Evolutionary conservation across 2,329 filamentous ascomycete species (phyloP).

Genomic region (Purpureocillium takamizusanense): DNA sequence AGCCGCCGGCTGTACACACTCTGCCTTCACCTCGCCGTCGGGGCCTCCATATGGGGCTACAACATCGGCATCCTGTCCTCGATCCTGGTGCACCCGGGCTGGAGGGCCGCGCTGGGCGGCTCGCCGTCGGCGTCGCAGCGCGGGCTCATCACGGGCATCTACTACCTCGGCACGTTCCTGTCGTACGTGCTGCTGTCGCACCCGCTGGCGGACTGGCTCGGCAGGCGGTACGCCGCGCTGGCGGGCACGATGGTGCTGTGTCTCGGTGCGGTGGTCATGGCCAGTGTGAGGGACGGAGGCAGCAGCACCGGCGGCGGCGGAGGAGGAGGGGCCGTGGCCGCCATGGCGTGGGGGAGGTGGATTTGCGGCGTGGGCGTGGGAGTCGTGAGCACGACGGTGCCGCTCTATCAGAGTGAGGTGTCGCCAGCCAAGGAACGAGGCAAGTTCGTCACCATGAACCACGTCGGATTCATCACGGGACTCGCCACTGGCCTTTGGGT

Average conservation of each 20-base stretch:
- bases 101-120: constrained; percentile 33
- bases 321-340: constrained; percentile 30
- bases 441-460: constrained; percentile 49
- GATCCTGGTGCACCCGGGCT: constrained; percentile 46
- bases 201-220: constrained; percentile 38
- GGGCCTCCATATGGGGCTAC: constrained; percentile 49
- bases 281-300: constrained; percentile 20
- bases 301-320: too few species aligned
- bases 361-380: constrained; percentile 44
- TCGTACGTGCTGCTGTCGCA: constrained; percentile 48
- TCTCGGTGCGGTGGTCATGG: constrained; percentile 39
- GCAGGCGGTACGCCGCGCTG: constrained; percentile 41
- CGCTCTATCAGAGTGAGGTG: constrained; percentile 48
- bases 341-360: constrained; percentile 42
- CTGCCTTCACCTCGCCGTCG: constrained; percentile 44
- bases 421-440: constrained; percentile 44
- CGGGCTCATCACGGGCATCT: constrained; percentile 46
- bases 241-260: constrained; percentile 35
- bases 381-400: constrained; percentile 46
- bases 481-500: constrained; percentile 47
- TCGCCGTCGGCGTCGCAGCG: constrained; percentile 32
- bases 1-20: constrained; percentile 31
- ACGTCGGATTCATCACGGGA: constrained; percentile 47
- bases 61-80: constrained; percentile 49
- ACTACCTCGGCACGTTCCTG: constrained; percentile 47